phyloP scores from a whole-genome alignment of 345 rosid species.

The Corchorus olitorius region DNA sequence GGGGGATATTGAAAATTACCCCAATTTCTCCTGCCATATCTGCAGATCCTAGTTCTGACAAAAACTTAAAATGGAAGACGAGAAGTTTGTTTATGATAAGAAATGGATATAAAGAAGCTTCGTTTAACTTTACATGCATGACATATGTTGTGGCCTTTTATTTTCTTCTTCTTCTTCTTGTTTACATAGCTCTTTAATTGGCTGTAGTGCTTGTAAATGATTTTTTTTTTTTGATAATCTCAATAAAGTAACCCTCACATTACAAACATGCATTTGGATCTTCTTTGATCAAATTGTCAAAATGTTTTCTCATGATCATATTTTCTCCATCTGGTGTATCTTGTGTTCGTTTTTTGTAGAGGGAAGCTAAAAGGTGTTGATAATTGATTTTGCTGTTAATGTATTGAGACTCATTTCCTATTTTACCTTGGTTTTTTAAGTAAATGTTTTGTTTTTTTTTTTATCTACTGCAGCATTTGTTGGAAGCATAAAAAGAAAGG shows the following conservation, averaged over 20 bases:
- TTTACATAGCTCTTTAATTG: no score
- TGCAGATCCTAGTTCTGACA: conserved; percentile 67
- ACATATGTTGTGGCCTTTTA: neutral
- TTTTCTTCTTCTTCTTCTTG: neutral
- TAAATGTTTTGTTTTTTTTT: no score
- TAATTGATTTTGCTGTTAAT: neutral
- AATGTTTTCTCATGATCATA: neutral
- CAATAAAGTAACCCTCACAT: neutral
- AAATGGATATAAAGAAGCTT: neutral
- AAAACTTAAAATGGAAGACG: conserved; percentile 39
- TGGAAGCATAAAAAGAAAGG: neutral
- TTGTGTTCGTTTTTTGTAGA: neutral
- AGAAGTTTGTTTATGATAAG: conserved; percentile 16
- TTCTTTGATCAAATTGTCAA: neutral
- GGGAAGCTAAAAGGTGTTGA: neutral
- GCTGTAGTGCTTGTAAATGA: no score
- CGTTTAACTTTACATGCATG: neutral
- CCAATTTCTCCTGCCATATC: conserved; percentile 92
- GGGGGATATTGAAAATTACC: conserved; percentile 87
- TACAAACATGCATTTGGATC: neutral
- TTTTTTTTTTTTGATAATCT: neutral
- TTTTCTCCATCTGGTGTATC: neutral
- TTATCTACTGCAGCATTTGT: neutral
- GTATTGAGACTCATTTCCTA: neutral
- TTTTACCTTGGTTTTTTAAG: neutral